These are phyloP conservation scores for Corylus heterophylla DNA, from an alignment of 306 rosid species.

Conservation along the genomic window DNA sequence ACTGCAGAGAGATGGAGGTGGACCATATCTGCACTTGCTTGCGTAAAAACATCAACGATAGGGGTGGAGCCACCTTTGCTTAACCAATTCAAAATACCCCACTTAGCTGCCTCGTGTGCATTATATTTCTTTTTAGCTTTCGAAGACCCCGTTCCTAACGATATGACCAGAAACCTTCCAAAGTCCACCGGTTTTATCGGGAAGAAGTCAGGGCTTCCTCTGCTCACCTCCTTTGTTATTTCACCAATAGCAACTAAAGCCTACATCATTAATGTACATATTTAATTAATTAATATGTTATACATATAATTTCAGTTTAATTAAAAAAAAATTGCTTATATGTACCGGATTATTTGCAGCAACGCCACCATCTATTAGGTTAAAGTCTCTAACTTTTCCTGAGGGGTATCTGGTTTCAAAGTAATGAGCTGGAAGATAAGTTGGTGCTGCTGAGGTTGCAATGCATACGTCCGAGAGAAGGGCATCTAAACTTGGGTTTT, in stretches of 20 bases:
- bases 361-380: slow-evolving; percentile 11
- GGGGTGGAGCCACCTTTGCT: not conserved
- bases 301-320: not conserved
- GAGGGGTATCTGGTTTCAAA: not conserved
- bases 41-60: not conserved
- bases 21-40: not conserved
- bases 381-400: slow-evolving; percentile 9
- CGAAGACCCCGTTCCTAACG: not conserved
- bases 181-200: not conserved
- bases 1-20: not conserved
- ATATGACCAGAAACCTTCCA: not conserved
- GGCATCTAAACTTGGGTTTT: not conserved
- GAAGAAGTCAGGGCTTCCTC: not conserved
- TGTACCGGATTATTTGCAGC: not conserved
- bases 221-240: not conserved
- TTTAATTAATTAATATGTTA: not conserved
- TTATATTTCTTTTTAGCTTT: not conserved
- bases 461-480: slow-evolving; percentile 1
- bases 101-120: not conserved
- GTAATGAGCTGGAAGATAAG: slow-evolving; percentile 23
- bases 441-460: slow-evolving; percentile 20
- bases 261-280: not conserved
- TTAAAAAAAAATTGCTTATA: no score
- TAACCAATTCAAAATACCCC: not conserved
- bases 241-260: not conserved